These are phyloP conservation scores for Tolypocladium tropicale DNA, from an alignment of 2,329 filamentous ascomycete species.

Conservation along the genomic window DNA sequence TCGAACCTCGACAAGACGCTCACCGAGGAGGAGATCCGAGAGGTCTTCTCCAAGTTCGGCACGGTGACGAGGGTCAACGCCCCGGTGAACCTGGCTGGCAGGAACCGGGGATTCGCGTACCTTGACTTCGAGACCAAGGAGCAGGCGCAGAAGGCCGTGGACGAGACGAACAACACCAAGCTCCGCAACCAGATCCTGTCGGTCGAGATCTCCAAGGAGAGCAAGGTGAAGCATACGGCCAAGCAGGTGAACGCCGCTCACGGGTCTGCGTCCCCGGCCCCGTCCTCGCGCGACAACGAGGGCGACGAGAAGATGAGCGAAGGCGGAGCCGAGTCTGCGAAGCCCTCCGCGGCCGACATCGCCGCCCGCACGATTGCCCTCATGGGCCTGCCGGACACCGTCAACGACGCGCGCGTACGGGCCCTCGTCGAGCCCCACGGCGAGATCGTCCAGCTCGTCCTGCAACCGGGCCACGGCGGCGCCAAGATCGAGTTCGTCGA, in stretches of 20 bases:
- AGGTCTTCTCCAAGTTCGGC: conserved; percentile 67
- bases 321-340: conserved; percentile 7
- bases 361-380: conserved; percentile 66
- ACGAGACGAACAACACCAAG: conserved; percentile 60
- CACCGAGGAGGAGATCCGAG: conserved; percentile 57
- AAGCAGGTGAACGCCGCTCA: conserved; percentile 27
- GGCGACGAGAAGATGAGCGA: conserved; percentile 29
- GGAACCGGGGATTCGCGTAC: conserved; percentile 70
- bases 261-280: conserved; percentile 22
- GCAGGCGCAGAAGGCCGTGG: conserved; percentile 54
- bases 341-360: conserved; percentile 37
- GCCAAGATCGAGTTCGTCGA: conserved; percentile 77
- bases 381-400: conserved; percentile 80
- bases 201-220: conserved; percentile 50
- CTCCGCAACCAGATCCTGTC: conserved; percentile 57
- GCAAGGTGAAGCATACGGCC: conserved; percentile 46
- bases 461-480: conserved; percentile 74
- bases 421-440: conserved; percentile 63
- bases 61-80: conserved; percentile 63
- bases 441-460: conserved; percentile 60
- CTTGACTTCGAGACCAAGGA: conserved; percentile 65
- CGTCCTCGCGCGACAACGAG: conserved; percentile 22
- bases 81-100: conserved; percentile 55
- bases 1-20: conserved; percentile 54
- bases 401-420: conserved; percentile 77